phyloP scores from a whole-genome alignment of 345 rosid species.

The Gynandropsis gynandra region DNA sequence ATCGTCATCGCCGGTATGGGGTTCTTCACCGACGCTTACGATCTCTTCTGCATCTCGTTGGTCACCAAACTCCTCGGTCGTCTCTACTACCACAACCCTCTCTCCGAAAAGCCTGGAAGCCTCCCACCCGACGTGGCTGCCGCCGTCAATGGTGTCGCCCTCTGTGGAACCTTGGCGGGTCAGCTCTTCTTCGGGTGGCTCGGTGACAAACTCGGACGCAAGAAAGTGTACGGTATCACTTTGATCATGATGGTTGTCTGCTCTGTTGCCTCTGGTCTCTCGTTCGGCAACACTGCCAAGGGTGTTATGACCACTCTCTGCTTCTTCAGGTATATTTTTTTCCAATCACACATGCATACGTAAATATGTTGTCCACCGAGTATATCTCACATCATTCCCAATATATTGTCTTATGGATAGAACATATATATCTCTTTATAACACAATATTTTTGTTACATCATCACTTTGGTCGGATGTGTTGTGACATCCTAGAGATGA shows the following conservation, averaged over 20 bases:
- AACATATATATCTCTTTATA: no score
- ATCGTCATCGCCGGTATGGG: slow-evolving; percentile 60
- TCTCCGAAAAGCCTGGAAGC: slow-evolving; percentile 23
- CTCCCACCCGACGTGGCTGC: slow-evolving; percentile 37
- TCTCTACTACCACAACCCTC: slow-evolving; percentile 38
- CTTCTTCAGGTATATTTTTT: slow-evolving; percentile 24
- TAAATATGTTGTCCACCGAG: no score
- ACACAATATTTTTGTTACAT: no score
- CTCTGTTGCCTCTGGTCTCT: slow-evolving; percentile 26
- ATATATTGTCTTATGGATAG: no score
- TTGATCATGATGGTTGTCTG: slow-evolving; percentile 19
- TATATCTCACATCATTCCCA: no score
- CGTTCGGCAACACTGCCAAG: slow-evolving; percentile 7
- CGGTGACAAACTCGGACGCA: slow-evolving; percentile 26
- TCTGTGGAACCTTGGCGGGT: slow-evolving; percentile 29
- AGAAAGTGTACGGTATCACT: slow-evolving; percentile 25
- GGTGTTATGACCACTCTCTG: slow-evolving; percentile 24
- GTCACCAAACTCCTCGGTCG: slow-evolving; percentile 55
- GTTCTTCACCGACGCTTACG: slow-evolving; percentile 59
- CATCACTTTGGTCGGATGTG: no score
- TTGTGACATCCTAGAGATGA: no score
- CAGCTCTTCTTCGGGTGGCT: slow-evolving; percentile 30
- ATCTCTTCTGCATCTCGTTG: slow-evolving; percentile 53
- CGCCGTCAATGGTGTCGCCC: slow-evolving; percentile 50
- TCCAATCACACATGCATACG: no score